Evolutionary conservation across 1,284 basidiomycete species (phyloP), one percentile per base, ranked within the genome.

Genomic region (Ganoderma meredithae): DNA sequence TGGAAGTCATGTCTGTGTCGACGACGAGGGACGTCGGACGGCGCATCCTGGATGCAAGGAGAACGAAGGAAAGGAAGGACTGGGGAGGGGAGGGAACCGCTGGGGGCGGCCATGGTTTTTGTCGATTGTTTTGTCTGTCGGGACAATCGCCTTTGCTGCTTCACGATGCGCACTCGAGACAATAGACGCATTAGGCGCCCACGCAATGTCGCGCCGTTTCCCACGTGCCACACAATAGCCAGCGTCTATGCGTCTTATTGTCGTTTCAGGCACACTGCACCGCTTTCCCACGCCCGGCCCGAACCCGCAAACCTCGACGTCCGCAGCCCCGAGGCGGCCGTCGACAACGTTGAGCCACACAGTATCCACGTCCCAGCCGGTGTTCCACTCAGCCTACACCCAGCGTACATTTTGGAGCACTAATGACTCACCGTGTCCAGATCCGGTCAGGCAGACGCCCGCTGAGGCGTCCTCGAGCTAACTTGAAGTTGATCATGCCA

Each of bases 21-120:
- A 80, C 76, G 71, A 74, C 74, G 75, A 79, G 74, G 74, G 75
- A 73, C 74, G 77, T 72, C 69, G 79, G 75, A 75, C 78, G 77
- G 73, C 79, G 79, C 80, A 81, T 77, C 71, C 70, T 71, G 69
- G 68, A 68, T 69, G 76, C 74, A 69, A 59, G 68, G 59, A 67
- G 66, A 66, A 68, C 72, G 68, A 72, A 69, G 64, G 72, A 72
- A 71, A 69, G 70, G 70, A 71, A 67, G 67, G 72, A 71, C 69
- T 65, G 71, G 69, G 65, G 15, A 56, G 62, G 66, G 56, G 69
- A 31, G 9, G 12, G 49, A 22, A 55, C 66, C 58, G 22, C 60
- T 10, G 60, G 59, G 22, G 68, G 58, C 60, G 55, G 63, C 70
- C 76, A 79, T 81, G 69, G 75, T 73, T 77, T 79, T 79, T 80